Base-by-base conservation (phyloP, 176 grass and related monocot genomes). In the Chloris gayana region DNA sequence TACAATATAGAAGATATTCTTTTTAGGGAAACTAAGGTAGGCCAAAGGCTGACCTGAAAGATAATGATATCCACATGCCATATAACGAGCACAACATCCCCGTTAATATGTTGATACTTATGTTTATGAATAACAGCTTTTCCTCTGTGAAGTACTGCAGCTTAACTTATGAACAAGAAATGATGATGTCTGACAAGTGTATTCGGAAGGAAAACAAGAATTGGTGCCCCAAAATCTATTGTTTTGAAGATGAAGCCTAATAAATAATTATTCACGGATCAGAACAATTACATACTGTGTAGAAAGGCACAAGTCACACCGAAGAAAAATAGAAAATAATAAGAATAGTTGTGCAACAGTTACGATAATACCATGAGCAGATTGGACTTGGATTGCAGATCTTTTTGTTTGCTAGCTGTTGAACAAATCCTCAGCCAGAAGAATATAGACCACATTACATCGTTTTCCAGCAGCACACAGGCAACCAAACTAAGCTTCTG, bases 141-240 rank as follows among this genome's bases (percentile, higher is more conserved):
- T 11, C 9, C 19, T 54, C 1, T 54, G 19, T 0, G 51, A 54
- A 54, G 18, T 22, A 54, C 46, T 21, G 19, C 54, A 58, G 54
- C 54, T 25, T 30, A 69, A 76, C 21, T 76, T 61, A 37, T 27
- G 51, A 45, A 59, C 27, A 60, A 4, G 21, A 59, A n/a, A 66
- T 54, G 29, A 9, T 73, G 24, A 26, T 62, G 62, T 31, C 72
- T 83, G 64, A 63, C 35, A 78, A 50, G 64, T 31, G 38, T n/a
- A 63, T 77, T 46, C 17, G 19, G 42, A 15, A 46, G 57, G 29
- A 45, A 39, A 77, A 30, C 10, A 63, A 29, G 11, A 61, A 46
- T 45, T 1, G 17, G 0, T 63, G 57, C 10, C 25, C 14, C 59
- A 78, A 30, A 65, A 65, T 27, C 22, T 64, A 65, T 49, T 34